A percentile compares a stretch with the other conserved stretches of the same genome.
Conservation (phyloP, 1,284 basidiomycete genomes). For the Puccinia horiana region DNA sequence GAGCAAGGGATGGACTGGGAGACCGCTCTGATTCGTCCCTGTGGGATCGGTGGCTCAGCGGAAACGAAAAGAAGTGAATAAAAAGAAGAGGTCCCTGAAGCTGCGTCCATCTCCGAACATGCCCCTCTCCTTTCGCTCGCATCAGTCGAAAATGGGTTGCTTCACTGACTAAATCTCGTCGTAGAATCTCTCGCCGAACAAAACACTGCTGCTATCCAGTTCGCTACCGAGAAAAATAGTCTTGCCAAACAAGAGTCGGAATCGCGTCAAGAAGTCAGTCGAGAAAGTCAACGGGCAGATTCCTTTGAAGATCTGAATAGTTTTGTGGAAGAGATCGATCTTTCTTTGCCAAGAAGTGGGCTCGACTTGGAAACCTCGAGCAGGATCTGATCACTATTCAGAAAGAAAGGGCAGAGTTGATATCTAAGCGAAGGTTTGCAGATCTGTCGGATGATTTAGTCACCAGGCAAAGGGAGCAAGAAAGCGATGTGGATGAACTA, state of each 20-base stretch:
- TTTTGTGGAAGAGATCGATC: conserved; percentile 82
- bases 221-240: conserved; percentile 72
- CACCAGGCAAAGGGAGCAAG: conserved; percentile 56
- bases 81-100: conserved; percentile 68
- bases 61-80: conserved; percentile 40
- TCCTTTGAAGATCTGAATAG: conserved; percentile 83
- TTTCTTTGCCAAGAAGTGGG: conserved; percentile 93
- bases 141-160: conserved; percentile 66
- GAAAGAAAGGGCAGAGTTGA: conserved; percentile 72
- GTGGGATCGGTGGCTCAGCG: conserved; percentile 59
- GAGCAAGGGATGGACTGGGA: conserved; percentile 89
- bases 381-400: conserved; percentile 73
- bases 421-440: conserved; percentile 66
- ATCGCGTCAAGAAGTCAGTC: conserved; percentile 74
- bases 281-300: conserved; percentile 76
- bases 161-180: conserved; percentile 62
- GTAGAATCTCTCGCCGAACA: conserved; percentile 63
- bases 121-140: conserved; percentile 61
- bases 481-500: conserved; percentile 66
- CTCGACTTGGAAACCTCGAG: conserved; percentile 79
- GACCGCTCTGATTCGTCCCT: conserved; percentile 76
- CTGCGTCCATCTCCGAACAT: conserved; percentile 62
- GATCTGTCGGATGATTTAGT: conserved; percentile 83
- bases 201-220: conserved; percentile 62
- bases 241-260: conserved; percentile 77